Percentiles rank a stretch among this genome's conserved stretches.
phyloP scores from a whole-genome alignment of 106 monocot genomes.

The Acanthochlamys bracteata region DNA sequence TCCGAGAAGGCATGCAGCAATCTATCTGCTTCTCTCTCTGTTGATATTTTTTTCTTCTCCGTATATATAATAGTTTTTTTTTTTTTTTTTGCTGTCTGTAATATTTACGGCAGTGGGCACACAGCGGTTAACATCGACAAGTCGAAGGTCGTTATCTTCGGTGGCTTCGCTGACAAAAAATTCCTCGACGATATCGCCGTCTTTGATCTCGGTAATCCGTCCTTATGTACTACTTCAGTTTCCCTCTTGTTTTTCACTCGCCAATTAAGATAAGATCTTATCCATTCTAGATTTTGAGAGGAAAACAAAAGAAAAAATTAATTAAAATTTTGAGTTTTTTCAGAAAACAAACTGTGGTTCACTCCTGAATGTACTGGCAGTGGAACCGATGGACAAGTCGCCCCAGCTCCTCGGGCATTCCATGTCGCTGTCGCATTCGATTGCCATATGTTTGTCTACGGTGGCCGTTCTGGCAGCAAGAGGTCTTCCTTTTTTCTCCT shows the following conservation, averaged over 20 bases:
- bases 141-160: conserved; percentile 82
- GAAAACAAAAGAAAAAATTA: not conserved
- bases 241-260: not conserved
- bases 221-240: not conserved
- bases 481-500: conserved; percentile 29
- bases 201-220: conserved; percentile 51
- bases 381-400: conserved; percentile 58
- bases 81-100: too few species aligned
- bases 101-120: conserved; percentile 52
- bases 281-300: not conserved
- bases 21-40: not conserved
- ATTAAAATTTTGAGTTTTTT: conserved; percentile 5
- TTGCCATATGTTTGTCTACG: conserved; percentile 93
- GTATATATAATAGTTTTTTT: not conserved
- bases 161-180: conserved; percentile 70
- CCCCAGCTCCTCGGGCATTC: conserved; percentile 81
- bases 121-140: conserved; percentile 77
- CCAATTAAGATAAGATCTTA: not conserved
- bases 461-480: conserved; percentile 72
- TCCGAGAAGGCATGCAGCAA: conserved; percentile 47
- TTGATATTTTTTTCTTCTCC: not conserved
- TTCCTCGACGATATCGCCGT: conserved; percentile 74
- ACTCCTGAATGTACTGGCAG: conserved; percentile 71
- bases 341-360: conserved; percentile 92
- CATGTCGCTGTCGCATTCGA: conserved; percentile 84